Base-by-base conservation (phyloP, 169 alveolate genomes). In the Plasmodium adleri region DNA sequence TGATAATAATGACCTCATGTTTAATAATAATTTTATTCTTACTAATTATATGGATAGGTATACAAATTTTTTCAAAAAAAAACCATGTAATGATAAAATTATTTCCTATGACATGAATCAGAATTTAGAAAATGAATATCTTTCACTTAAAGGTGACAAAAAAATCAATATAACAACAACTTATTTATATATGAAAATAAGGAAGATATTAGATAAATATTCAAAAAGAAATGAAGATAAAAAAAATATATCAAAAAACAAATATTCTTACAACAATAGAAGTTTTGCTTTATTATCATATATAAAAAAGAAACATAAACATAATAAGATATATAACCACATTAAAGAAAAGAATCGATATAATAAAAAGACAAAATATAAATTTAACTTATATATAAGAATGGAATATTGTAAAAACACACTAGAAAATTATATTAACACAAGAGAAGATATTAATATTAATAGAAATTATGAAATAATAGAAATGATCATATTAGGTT, bases 361-460 rank as follows among this genome's bases (percentile, higher is more conserved):
- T 24, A 70, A 47, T 9, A 22, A 22, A 60, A 45, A 60, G 6
- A 39, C 32, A 60, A 74, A 54, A 20, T 78, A 78, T 71, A 28
- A 43, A 50, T 66, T 78, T 24, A 78, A 78, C 26, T 43, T 78
- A 39, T 78, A 78, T 59, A 78, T 78, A 15, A 24, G 90, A 10
- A 78, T 78, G 90, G 90, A 78, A 68, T 78, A 78, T 58, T 78
- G 90, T 20, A 68, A 67, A 2, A 68, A 52, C 0, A 78, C 90
- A 3, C 15, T 78, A 12, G 90, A 78, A 58, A 78, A 67, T 67
- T 78, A 78, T 45, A 78, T 78, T 17, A 66, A 59, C 20, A 39
- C 58, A 50, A 78, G 90, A 26, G 24, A 56, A 24, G 10, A 66
- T 56, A 68, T 78, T 9, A 78, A 78, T 32, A 28, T 32, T 68